Percentiles rank a stretch among this genome's conserved stretches.
Conservation (phyloP, 768 basidiomycete species). For the Coprinopsis marcescibilis region DNA sequence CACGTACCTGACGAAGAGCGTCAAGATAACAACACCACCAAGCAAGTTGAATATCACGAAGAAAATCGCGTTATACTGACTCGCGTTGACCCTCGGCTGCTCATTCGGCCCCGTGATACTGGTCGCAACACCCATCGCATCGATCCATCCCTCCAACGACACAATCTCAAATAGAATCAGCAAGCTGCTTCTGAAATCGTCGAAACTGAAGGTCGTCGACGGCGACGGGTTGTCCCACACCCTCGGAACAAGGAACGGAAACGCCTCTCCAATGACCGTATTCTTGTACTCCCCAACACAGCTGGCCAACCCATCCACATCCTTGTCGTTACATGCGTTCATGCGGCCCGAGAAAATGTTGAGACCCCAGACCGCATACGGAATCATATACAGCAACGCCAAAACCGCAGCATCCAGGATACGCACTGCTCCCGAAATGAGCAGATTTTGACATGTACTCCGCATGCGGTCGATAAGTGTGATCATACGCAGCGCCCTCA, state of each 20-base stretch:
- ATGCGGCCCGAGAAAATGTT: slow-evolving; percentile 87
- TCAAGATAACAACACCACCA: slow-evolving; percentile 85
- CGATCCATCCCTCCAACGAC: slow-evolving; percentile 95
- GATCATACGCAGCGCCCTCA: slow-evolving; percentile 84
- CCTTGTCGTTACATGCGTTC: slow-evolving; percentile 76
- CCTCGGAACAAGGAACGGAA: slow-evolving; percentile 72
- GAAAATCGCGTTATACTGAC: slow-evolving; percentile 83
- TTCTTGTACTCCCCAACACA: slow-evolving; percentile 75
- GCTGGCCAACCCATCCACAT: slow-evolving; percentile 45
- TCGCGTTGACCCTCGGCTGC: slow-evolving; percentile 68
- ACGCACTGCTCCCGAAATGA: slow-evolving; percentile 78
- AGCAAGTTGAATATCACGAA: slow-evolving; percentile 89
- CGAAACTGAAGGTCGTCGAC: slow-evolving; percentile 84
- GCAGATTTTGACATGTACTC: slow-evolving; percentile 77
- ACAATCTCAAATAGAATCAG: slow-evolving; percentile 96
- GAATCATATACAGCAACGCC: slow-evolving; percentile 87
- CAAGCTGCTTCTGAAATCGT: slow-evolving; percentile 75
- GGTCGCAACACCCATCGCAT: slow-evolving; percentile 80
- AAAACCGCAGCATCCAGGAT: slow-evolving; percentile 88
- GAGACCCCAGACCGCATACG: slow-evolving; percentile 89
- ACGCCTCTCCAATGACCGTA: slow-evolving; percentile 53
- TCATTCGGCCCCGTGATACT: slow-evolving; percentile 62
- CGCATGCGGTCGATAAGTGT: slow-evolving; percentile 86
- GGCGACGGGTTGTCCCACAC: slow-evolving; percentile 87
- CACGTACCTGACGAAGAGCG: slow-evolving; percentile 81